Percentiles rank a stretch among this genome's conserved stretches.
These are phyloP conservation scores for Lachancea mirantina DNA, from an alignment of 805 yeast species.

Conservation along the genomic window DNA sequence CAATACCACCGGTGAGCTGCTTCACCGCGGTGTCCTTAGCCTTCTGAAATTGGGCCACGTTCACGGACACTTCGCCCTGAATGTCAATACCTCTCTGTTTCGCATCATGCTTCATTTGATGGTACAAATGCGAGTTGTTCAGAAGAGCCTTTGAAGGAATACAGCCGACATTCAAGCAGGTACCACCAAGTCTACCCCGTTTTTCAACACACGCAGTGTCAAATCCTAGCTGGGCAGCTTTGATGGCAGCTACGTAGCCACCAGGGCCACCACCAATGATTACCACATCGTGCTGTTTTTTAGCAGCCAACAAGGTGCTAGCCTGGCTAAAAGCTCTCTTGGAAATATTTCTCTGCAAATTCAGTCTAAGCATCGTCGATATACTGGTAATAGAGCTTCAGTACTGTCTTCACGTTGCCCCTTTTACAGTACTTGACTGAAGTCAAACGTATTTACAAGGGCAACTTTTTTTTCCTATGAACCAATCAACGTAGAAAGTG, in stretches of 20 bases:
- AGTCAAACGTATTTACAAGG: no score
- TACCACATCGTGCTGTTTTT: constrained; percentile 74
- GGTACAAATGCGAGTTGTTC: constrained; percentile 91
- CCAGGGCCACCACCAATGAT: constrained; percentile 99
- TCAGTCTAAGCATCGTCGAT: constrained; percentile 7
- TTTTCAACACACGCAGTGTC: constrained; percentile 96
- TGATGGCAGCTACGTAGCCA: constrained; percentile 98
- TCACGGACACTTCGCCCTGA: constrained; percentile 56
- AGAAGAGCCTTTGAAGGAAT: constrained; percentile 94
- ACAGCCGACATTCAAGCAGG: constrained; percentile 98
- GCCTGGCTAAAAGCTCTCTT: constrained; percentile 8
- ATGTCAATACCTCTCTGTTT: constrained; percentile 86
- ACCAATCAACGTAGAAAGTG: no score
- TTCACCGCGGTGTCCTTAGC: constrained; percentile 88
- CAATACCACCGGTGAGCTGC: constrained; percentile 90
- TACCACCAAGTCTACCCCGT: constrained; percentile 95
- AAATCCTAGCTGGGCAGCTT: constrained; percentile 92
- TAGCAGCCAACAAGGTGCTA: constrained; percentile 17
- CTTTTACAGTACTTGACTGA: no score
- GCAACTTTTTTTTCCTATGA: no score
- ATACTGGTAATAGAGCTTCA: not conserved
- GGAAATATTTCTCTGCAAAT: constrained; percentile 3
- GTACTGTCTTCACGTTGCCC: constrained; percentile 1
- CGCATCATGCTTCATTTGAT: constrained; percentile 80
- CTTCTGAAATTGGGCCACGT: constrained; percentile 73